Evolutionary conservation across 2,329 filamentous ascomycete species (phyloP).

Genomic region (Fusarium solani-melongenae): DNA sequence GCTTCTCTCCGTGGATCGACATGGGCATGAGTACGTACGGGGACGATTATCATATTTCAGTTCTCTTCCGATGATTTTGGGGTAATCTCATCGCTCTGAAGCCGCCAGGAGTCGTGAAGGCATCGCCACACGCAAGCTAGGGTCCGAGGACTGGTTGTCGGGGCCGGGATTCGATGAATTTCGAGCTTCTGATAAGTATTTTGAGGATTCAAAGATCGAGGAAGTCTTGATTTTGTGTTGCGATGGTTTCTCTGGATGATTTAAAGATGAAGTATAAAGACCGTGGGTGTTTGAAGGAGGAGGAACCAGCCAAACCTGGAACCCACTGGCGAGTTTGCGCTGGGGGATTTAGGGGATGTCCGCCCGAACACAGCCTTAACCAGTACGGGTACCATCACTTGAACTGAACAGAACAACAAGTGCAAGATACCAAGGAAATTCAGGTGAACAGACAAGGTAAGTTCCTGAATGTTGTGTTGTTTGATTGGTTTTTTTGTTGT

Average conservation of each 20-base stretch:
- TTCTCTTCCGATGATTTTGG: no score
- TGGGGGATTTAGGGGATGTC: neutral
- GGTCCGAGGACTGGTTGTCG: fast-evolving
- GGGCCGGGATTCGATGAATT: neutral
- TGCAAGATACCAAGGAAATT: neutral
- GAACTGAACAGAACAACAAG: neutral
- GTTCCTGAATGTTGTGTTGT: neutral
- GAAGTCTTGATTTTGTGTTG: neutral
- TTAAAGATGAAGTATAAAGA: neutral
- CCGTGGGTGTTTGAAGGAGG: neutral
- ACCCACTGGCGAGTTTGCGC: neutral
- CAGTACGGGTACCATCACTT: neutral
- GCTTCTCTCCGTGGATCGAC: neutral
- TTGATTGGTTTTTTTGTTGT: neutral
- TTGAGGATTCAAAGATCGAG: neutral
- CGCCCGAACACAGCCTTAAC: neutral
- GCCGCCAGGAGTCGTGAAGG: neutral
- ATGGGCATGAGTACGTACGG: neutral
- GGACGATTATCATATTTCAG: fast-evolving
- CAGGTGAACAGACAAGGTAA: neutral
- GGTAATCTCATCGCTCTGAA: no score
- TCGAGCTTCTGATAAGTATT: neutral
- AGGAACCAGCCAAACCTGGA: neutral
- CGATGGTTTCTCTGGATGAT: neutral
- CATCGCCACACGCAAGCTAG: neutral